phyloP scores from a whole-genome alignment of 169 alveolate species.

The Eimeria necatrix region DNA sequence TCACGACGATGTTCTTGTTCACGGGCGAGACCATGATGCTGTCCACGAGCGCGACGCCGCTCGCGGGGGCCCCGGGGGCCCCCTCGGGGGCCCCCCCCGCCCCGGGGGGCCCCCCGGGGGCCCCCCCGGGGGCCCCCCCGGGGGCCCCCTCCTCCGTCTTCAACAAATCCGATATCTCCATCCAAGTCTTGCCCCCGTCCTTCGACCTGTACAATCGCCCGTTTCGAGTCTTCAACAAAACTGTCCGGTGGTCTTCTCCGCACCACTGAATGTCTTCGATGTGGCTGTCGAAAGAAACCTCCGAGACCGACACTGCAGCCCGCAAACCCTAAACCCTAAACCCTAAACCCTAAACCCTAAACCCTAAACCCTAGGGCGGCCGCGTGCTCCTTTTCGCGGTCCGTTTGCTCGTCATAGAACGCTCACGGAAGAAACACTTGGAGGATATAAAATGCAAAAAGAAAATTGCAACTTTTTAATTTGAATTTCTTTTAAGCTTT shows the following conservation, averaged over 20 bases:
- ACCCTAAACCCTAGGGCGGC: background rate
- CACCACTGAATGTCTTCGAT: constrained; percentile 85
- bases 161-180: constrained; percentile 85
- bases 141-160: background rate
- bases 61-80: background rate
- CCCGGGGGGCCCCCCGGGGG: background rate
- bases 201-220: constrained; percentile 86
- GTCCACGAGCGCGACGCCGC: constrained; percentile 56
- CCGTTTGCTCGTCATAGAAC: background rate
- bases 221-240: constrained; percentile 79
- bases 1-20: constrained; percentile 84
- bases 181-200: constrained; percentile 88
- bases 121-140: background rate
- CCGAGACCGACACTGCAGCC: constrained; percentile 83
- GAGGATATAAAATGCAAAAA: background rate
- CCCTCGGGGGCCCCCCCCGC: background rate
- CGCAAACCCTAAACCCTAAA: background rate
- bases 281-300: constrained; percentile 83
- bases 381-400: too few relatives aligned
- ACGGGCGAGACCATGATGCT: constrained; percentile 85
- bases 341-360: background rate
- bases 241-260: constrained; percentile 83
- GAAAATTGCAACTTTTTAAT: background rate
- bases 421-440: background rate
- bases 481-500: background rate